Evolutionary conservation across 805 yeast genomes (phyloP), one percentile per base, ranked within the genome.

Genomic region (Maudiozyma turicensis): DNA sequence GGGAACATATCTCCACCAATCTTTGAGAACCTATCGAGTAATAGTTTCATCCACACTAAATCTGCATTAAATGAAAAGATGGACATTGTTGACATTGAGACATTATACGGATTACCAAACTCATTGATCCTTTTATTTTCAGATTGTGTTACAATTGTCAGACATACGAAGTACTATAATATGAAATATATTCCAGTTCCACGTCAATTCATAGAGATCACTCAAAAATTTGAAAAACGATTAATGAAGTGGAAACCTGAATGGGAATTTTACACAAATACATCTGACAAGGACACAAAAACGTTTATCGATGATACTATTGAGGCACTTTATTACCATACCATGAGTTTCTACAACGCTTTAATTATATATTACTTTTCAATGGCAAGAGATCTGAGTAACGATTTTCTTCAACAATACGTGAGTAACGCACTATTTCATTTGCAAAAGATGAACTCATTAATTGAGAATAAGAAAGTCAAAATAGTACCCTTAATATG

Each of bases 91-190:
- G 81, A 89, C 8, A 82, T 90, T 1, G 95, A 85, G 63, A 86
- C 90, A 0, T 70, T 87, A 45, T 87, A 86, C 61, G 95, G 95
- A 0, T 69, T 88, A 49, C 95, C 96, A 7, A 86, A 85, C 58
- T 84, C 95, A 2, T 69, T 88, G 41, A 82, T 86, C 48, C 57
- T 81, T 26, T 67, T 87, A 48, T 86, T 88, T 65, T 77, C 84
- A 50, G 86, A 84, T 53, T 81, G 85, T 13, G 87, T 84, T 2
- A 78, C 78, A 50, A 62, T 86, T 35, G 72, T 85, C 14, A 72
- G 90, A 47, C 76, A 80, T 50, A 83, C 80, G 50, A 74, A 78
- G 49, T 77, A 77, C 58, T 76, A 74, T 55, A 49, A 54, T 40
- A 48, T 50, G 50, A 48, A 64, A 48, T 47, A 58, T 40, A 29